Evolutionary conservation across 2,329 filamentous ascomycete species (phyloP), one percentile per base, ranked within the genome.

Genomic region (Aphanoascus verrucosus): DNA sequence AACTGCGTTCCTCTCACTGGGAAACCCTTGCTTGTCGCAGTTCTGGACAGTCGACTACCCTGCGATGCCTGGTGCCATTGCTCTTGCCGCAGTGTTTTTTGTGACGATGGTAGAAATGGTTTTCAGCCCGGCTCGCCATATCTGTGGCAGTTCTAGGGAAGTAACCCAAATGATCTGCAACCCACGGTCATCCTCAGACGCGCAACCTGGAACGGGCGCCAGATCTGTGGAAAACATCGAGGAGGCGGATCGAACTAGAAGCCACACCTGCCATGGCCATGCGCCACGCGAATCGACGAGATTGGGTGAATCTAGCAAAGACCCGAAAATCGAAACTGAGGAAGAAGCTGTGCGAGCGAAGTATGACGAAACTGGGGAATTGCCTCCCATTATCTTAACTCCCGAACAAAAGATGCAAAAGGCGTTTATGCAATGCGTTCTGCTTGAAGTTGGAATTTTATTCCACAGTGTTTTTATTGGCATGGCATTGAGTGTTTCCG

Each of bases 401-500:
- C 57, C 62, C 0, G 62, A 65, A 19, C 65, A 74, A 58, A 74
- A 69, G 14, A 75, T 79, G 66, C 77, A 79, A 62, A 84, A 81
- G 61, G 79, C 83, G 65, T 77, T 85, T 2, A 74, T 87, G 61
- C 85, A 89, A 67, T 87, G 86, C 59, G 78, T 85, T 3, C 76
- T 89, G 2, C 77, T 89, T 4, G 85, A 89, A 67, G 83, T 85
- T 54, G 85, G 85, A 56, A 89, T 89, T 58, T 74, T 89, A 9
- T 89, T 89, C 65, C 85, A 89, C 69, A 86, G 82, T 56, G 78
- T 89, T 55, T 68, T 68, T 44, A 68, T 68, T 32, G 66, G 66
- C 54, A 67, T 68, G 65, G 67, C 65, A 7, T 58, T 68, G 23
- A 66, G 65, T 44, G 66, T 68, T 0, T 67, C 66, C 1, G 59